Percentiles rank a stretch among this genome's conserved stretches.
Conservation (phyloP, 768 basidiomycete genomes). For the Naganishia randhawae region DNA sequence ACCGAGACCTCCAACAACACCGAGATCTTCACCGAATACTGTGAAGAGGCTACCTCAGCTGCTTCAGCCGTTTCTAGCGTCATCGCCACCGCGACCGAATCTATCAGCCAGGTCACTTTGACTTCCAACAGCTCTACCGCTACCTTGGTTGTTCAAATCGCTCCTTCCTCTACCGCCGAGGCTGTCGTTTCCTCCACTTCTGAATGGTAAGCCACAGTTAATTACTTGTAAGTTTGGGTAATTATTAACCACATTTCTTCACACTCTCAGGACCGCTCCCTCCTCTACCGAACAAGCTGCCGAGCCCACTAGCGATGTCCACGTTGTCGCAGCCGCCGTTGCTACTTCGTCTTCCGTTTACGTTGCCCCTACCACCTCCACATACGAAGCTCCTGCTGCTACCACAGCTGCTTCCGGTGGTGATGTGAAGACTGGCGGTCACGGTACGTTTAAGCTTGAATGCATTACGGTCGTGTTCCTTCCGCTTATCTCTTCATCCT, state of each 20-base stretch:
- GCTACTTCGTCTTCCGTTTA: slow-evolving; percentile 32
- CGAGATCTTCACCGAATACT: slow-evolving; percentile 34
- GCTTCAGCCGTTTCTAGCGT: slow-evolving; percentile 34
- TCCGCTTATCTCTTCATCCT: slow-evolving; percentile 21
- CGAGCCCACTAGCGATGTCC: slow-evolving; percentile 14
- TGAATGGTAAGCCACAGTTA: slow-evolving; percentile 14
- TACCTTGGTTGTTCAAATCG: slow-evolving; percentile 31
- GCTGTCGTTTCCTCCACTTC: slow-evolving; percentile 25
- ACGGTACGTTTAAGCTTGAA: not conserved
- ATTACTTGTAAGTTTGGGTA: not conserved
- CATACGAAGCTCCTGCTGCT: slow-evolving; percentile 29
- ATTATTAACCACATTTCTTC: not conserved
- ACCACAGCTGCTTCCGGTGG: slow-evolving; percentile 35
- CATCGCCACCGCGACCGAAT: slow-evolving; percentile 26
- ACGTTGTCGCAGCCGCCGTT: not conserved
- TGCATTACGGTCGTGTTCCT: not conserved
- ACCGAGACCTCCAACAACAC: slow-evolving; percentile 32
- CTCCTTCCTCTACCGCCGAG: slow-evolving; percentile 31
- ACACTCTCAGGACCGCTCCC: slow-evolving; percentile 20
- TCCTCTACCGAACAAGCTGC: slow-evolving; percentile 28
- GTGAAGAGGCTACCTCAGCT: slow-evolving; percentile 32
- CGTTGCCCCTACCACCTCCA: slow-evolving; percentile 29
- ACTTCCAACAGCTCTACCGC: slow-evolving; percentile 31
- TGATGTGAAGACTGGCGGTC: slow-evolving; percentile 35
- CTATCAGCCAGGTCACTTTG: slow-evolving; percentile 30